Conservation (phyloP, 148 eudicot genomes). For the Nepenthes mirabilis region DNA sequence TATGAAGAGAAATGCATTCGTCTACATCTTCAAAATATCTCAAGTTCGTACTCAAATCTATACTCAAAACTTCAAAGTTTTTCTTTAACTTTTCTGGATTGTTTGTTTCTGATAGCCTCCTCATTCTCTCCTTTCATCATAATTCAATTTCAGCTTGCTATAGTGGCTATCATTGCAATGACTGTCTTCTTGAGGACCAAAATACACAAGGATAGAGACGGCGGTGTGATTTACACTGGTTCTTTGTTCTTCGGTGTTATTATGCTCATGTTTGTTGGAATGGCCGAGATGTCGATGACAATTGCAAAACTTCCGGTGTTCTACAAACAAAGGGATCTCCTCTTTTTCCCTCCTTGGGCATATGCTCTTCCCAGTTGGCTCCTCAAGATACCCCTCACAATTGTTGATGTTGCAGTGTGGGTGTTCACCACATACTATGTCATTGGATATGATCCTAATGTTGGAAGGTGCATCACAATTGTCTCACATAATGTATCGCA, state of each 20-base stretch:
- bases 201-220: conserved; percentile 34
- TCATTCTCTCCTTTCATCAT: not conserved
- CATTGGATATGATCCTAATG: conserved; percentile 55
- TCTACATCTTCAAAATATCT: conserved; percentile 41
- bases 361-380: conserved; percentile 52
- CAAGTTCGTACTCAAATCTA: conserved; percentile 3
- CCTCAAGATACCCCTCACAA: conserved; percentile 45
- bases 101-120: not conserved
- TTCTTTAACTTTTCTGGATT: not conserved
- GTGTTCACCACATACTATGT: conserved; percentile 51
- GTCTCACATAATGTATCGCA: not conserved
- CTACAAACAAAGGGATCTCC: conserved; percentile 55
- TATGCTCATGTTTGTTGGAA: conserved; percentile 44
- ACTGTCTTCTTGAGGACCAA: conserved; percentile 53
- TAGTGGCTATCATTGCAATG: conserved; percentile 48
- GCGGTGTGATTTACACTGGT: conserved; percentile 36
- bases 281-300: conserved; percentile 50
- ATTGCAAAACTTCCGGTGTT: conserved; percentile 47
- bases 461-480: conserved; percentile 26
- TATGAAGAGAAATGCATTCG: conserved; percentile 54
- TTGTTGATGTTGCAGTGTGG: conserved; percentile 46
- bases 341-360: conserved; percentile 77
- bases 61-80: not conserved
- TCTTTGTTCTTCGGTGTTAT: conserved; percentile 44
- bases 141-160: conserved; percentile 21